Evolutionary conservation across 129 eudicot species (phyloP), one percentile per base, ranked within the genome.

Genomic region (Logfia minima): DNA sequence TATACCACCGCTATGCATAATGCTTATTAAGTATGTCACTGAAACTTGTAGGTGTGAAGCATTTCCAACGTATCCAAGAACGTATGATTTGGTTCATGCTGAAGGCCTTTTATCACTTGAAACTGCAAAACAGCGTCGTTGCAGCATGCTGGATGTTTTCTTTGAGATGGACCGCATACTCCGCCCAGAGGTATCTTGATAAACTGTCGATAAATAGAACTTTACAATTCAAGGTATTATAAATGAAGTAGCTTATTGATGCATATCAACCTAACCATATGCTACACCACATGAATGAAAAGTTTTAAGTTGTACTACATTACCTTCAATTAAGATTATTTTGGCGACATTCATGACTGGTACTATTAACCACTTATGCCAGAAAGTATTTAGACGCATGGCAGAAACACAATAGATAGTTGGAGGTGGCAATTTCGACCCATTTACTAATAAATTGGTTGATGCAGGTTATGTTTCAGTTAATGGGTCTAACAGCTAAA

Each of bases 21-120:
- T 28, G 70, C 43, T 65, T 31, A 31, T 14, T 16, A 31, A 65
- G 70, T 65, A 2, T 65, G 45, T 16, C 63, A 10, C 23, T 69
- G 21, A 8, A 62, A 66, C 60, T 81, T 79, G 60, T 70, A 95
- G 99, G 99, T 95, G 99, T 75, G 97, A 91, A 83, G 88, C 99
- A 31, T 95, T 95, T 83, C 99, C 99, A 71, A 84, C 97, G 8
- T 95, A 95, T 69, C 99, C 99, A 17, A 90, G 99, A 80, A 95
- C 96, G 62, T 95, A 95, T 63, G 99, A 95, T 78, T 76, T 92
- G 86, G 97, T 95, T 72, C 99, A 95, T 84, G 99, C 90, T 4
- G 89, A 95, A 77, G 99, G 99, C 74, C 92, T 95, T 79, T 83
- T 95, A 68, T 80, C 99, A 19, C 88, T 95, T 71, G 94, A 95